Conservation (phyloP, 2,329 filamentous ascomycete genomes). For the Xylariaceae sp. region DNA sequence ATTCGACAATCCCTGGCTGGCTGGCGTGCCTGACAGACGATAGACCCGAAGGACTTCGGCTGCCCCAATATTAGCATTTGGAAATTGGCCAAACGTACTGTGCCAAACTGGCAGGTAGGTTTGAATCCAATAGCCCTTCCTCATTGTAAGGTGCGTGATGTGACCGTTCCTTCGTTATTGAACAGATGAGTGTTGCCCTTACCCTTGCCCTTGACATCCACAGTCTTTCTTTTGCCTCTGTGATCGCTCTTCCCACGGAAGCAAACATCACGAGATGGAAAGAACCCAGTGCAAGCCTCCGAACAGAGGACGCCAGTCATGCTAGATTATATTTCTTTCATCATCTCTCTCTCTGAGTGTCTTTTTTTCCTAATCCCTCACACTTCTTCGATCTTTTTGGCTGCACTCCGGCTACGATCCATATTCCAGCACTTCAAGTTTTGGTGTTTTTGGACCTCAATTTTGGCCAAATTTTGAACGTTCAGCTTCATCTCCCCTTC, state of each 20-base stretch:
- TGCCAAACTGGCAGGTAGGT: background rate
- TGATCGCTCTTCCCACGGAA: background rate
- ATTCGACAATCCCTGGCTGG: background rate
- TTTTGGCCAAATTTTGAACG: conserved; percentile 29
- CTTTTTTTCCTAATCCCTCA: conserved; percentile 3
- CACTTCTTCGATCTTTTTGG: conserved; percentile 19
- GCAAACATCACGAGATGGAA: conserved; percentile 1
- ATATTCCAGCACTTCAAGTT: conserved; percentile 18
- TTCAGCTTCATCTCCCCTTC: conserved; percentile 11
- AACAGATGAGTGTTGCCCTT: conserved; percentile 6
- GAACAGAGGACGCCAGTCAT: background rate
- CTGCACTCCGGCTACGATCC: conserved; percentile 11
- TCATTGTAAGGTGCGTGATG: background rate
- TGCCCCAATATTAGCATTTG: background rate
- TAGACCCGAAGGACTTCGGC: background rate
- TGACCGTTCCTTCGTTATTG: background rate
- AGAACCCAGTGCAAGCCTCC: background rate
- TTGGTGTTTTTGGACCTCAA: conserved; percentile 31
- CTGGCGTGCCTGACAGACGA: background rate
- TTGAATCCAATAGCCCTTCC: background rate
- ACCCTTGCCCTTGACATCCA: background rate
- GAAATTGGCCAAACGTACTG: background rate
- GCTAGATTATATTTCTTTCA: background rate
- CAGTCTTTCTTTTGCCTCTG: background rate
- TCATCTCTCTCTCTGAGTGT: background rate